Base-by-base conservation (phyloP, 2,329 filamentous ascomycete genomes). In the Claviceps sp. region DNA sequence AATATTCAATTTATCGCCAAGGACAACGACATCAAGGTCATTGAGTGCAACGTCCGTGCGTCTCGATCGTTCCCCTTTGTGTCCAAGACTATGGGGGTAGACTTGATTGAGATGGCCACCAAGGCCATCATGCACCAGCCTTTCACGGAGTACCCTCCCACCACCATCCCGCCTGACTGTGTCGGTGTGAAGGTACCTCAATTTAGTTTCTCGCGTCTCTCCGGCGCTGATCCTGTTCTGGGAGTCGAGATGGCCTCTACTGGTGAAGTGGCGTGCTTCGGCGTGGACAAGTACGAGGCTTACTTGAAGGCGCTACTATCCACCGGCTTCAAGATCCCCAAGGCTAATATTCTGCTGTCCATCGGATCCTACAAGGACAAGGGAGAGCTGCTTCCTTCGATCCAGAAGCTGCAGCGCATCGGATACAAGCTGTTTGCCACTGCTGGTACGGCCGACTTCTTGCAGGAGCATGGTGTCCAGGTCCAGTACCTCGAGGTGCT, bases 1-100 rank as follows among this genome's bases (percentile, higher is more conserved):
- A 98, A 98, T 72, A 98, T 98, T 57, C 93, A 98, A 68, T 97
- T 98, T 73, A 98, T 98, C 62, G 93, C 93, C 62, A 97, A 97
- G 74, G 90, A 97, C 68, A 97, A 97, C 67, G 91, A 97, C 59
- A 97, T 98, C 76, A 97, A 97, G 76, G 93, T 98, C 59, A 98
- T 98, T 58, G 93, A 98, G 73, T 97, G 93, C 72, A 98, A 98
- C 63, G 93, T 97, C 55, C 85, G 93, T 57, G 93, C 93, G 16
- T 96, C 93, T 46, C 81, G 93, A 58, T 97, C 91, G 0, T 96
- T 96, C 77, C 93, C 93, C 56, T 98, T 98, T 65, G 90, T 97
- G 16, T 96, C 90, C 58, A 98, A 98, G 76, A 89, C 95, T 59
- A 97, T 95, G 88, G 90, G 90, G 50, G 87, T 96, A 50, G 91